Evolutionary conservation across 2,329 filamentous ascomycete genomes (phyloP).

Genomic region (Neofusicoccum umdonicola): DNA sequence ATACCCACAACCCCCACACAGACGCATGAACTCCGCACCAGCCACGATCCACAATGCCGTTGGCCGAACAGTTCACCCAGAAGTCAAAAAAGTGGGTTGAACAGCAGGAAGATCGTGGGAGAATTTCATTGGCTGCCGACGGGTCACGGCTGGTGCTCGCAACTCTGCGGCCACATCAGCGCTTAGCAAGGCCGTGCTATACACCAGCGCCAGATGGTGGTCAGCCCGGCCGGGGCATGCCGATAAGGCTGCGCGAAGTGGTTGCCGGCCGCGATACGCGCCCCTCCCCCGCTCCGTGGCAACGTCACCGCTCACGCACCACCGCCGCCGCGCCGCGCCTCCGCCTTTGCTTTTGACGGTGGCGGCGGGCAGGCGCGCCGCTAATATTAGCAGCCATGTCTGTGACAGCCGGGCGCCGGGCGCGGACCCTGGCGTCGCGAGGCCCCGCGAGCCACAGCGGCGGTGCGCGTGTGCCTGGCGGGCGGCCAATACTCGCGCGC

Average conservation of each 20-base stretch:
- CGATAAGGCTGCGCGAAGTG: constrained; percentile 10
- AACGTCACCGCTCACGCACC: background rate
- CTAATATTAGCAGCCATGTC: background rate
- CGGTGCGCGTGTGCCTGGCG: constrained; percentile 3
- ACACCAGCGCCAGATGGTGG: background rate
- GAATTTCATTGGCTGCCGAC: background rate
- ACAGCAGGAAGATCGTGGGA: background rate
- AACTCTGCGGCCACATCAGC: background rate
- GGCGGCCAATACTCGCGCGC: background rate
- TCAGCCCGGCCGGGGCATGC: constrained; percentile 1
- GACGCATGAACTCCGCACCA: too few relatives aligned
- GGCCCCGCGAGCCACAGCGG: background rate
- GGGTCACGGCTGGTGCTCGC: background rate
- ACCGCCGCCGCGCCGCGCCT: background rate
- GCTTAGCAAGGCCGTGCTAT: background rate
- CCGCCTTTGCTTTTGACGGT: background rate
- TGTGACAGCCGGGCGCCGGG: background rate
- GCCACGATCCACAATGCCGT: too few relatives aligned
- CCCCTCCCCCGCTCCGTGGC: background rate
- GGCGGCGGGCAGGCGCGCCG: background rate
- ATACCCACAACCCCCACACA: too few relatives aligned
- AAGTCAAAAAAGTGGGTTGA: constrained; percentile 1
- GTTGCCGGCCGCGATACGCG: background rate
- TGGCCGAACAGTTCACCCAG: background rate
- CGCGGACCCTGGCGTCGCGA: background rate